Base-by-base conservation (phyloP, 1,284 basidiomycete species). In the Austroboletus niveus region DNA sequence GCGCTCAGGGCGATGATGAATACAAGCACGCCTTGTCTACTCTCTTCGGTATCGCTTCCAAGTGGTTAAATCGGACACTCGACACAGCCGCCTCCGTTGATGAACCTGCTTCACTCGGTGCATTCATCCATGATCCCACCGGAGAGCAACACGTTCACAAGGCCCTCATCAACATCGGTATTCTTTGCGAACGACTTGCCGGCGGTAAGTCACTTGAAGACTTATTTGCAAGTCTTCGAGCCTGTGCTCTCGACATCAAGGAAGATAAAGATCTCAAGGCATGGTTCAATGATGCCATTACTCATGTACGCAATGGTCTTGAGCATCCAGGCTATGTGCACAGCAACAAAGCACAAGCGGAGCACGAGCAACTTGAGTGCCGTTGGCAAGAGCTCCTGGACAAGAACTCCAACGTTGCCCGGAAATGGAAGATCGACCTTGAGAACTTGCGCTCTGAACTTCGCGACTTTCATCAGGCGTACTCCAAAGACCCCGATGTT, bases 41-140 rank as follows among this genome's bases (percentile, higher is more conserved):
- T 5, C 65, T 87, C 38, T 80, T 87, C 59, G 67, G 69, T 43
- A 72, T 81, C 45, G 59, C 78, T 3, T 74, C 81, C 56, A 81
- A 81, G 56, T 83, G 85, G 69, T 58, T 85, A 30, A 72, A 78
- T 52, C 69, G 73, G 42, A 74, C 78, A 0, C 69, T 84, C 22
- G 78, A 84, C 50, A 69, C 74, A 3, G 76, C 76, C 1, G 69
- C 75, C 6, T 71, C 76, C 43, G 66, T 75, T 35, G 57, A 59
- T 2, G 52, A 65, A 22, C 58, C 64, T 2, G 71, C 74, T 14
- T 74, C 77, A 1, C 71, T 87, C 38, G 72, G 77, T 20, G 72
- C 73, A 1, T 76, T 87, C 57, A 72, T 87, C 52, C 70, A 80
- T 14, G 82, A 85, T 49, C 73, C 80, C 9, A 78, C 81, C 1